Evolutionary conservation across 2,329 filamentous ascomycete genomes (phyloP).

Genomic region (Trichoderma cornu-damae): DNA sequence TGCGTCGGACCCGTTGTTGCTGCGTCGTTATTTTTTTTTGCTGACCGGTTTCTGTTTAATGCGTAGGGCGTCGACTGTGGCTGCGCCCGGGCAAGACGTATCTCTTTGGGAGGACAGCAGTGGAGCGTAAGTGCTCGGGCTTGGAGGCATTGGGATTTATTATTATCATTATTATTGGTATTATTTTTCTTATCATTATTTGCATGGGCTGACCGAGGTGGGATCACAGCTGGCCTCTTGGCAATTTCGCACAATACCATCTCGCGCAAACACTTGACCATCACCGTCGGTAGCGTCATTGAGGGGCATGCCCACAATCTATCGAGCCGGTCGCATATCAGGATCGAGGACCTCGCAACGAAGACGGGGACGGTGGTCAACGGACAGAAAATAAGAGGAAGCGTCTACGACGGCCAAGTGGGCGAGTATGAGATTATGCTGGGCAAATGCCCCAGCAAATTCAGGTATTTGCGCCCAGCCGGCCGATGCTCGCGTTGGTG

Average conservation of each 20-base stretch:
- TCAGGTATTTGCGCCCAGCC: constrained; percentile 43
- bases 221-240: constrained; percentile 54
- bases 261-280: constrained; percentile 80
- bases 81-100: constrained; percentile 79
- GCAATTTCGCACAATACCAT: constrained; percentile 75
- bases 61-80: constrained; percentile 59
- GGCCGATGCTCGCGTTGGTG: not conserved
- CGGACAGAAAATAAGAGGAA: constrained; percentile 62
- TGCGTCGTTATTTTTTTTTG: not conserved
- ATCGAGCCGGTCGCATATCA: constrained; percentile 62
- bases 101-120: constrained; percentile 74
- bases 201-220: not conserved
- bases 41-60: constrained; percentile 18
- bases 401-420: constrained; percentile 50
- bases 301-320: constrained; percentile 62
- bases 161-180: too few species aligned
- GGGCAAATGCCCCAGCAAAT: constrained; percentile 61
- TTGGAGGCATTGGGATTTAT: not conserved
- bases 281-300: constrained; percentile 62
- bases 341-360: constrained; percentile 72
- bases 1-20: not conserved
- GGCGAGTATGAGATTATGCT: constrained; percentile 59
- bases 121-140: constrained; percentile 47
- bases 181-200: too few species aligned
- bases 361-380: constrained; percentile 80